Evolutionary conservation across 2,329 filamentous ascomycete species (phyloP).

Genomic region (Dactylonectria estremocensis): DNA sequence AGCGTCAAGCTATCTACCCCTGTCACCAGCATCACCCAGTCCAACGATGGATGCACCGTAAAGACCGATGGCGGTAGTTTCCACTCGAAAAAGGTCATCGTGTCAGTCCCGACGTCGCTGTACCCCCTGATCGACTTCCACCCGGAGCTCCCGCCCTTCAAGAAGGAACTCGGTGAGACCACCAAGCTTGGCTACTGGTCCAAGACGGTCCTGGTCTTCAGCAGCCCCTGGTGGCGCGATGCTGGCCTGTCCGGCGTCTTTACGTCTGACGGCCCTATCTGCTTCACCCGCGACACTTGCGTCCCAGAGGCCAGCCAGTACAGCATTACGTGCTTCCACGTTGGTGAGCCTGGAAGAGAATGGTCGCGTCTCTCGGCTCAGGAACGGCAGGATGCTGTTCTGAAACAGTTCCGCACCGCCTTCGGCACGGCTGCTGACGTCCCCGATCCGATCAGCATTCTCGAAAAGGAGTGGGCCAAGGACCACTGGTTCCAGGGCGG

Average conservation of each 20-base stretch:
- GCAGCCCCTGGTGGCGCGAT: constrained; percentile 62
- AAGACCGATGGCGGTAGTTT: constrained; percentile 34
- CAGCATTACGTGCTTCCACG: constrained; percentile 52
- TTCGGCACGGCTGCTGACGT: not conserved
- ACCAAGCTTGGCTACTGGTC: constrained; percentile 52
- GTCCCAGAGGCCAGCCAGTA: constrained; percentile 43
- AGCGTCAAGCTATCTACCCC: constrained; percentile 4
- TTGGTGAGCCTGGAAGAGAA: constrained; percentile 47
- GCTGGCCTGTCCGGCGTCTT: constrained; percentile 59
- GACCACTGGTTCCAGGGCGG: constrained; percentile 37
- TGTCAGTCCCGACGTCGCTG: constrained; percentile 47
- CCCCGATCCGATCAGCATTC: constrained; percentile 35
- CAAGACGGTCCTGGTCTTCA: constrained; percentile 59
- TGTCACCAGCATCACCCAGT: not conserved
- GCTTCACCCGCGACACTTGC: constrained; percentile 49
- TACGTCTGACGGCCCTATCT: constrained; percentile 52
- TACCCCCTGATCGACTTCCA: constrained; percentile 43
- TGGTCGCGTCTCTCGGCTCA: constrained; percentile 32
- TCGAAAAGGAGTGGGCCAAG: constrained; percentile 39
- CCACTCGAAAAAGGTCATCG: constrained; percentile 43
- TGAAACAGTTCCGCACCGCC: constrained; percentile 22
- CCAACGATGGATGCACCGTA: constrained; percentile 20
- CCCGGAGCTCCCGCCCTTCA: constrained; percentile 49
- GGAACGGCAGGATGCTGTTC: constrained; percentile 27
- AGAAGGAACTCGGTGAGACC: constrained; percentile 49